These are phyloP conservation scores for Volvariella volvacea DNA, from an alignment of 1,284 basidiomycete genomes.

Conservation along the genomic window DNA sequence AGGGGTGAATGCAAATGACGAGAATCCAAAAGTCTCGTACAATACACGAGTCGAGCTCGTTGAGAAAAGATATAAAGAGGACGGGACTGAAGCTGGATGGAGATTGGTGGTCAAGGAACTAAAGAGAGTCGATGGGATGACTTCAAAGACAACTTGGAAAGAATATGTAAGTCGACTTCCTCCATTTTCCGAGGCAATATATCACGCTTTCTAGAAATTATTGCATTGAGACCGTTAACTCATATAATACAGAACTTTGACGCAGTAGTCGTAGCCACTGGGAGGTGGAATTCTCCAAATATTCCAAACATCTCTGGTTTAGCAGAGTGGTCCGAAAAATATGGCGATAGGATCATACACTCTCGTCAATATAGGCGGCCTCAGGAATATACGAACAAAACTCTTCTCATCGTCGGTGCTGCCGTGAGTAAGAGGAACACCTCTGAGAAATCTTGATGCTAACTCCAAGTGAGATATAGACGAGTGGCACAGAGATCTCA, in stretches of 20 bases:
- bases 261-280: conserved; percentile 38
- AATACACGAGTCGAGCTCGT: conserved; percentile 43
- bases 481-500: conserved; percentile 36
- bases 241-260: conserved; percentile 33
- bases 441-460: too few species aligned
- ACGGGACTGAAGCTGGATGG: conserved; percentile 30
- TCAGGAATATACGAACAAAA: conserved; percentile 29
- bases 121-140: conserved; percentile 14
- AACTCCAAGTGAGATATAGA: conserved; percentile 17
- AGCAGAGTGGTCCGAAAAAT: conserved; percentile 28
- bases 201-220: neutral
- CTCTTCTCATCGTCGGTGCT: conserved; percentile 41
- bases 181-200: too few species aligned
- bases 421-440: conserved; percentile 21
- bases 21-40: conserved; percentile 30
- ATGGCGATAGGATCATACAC: conserved; percentile 31
- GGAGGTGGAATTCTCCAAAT: conserved; percentile 38
- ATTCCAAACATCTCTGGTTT: conserved; percentile 32
- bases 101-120: conserved; percentile 28
- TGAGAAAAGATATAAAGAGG: conserved; percentile 27
- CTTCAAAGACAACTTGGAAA: conserved; percentile 28
- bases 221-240: too few species aligned
- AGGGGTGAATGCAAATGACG: conserved; percentile 34
- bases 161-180: conserved; percentile 21
- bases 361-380: conserved; percentile 40